These are phyloP conservation scores for Pseudovirgaria hyperparasitica DNA, from an alignment of 2,329 filamentous ascomycete genomes.

Conservation along the genomic window DNA sequence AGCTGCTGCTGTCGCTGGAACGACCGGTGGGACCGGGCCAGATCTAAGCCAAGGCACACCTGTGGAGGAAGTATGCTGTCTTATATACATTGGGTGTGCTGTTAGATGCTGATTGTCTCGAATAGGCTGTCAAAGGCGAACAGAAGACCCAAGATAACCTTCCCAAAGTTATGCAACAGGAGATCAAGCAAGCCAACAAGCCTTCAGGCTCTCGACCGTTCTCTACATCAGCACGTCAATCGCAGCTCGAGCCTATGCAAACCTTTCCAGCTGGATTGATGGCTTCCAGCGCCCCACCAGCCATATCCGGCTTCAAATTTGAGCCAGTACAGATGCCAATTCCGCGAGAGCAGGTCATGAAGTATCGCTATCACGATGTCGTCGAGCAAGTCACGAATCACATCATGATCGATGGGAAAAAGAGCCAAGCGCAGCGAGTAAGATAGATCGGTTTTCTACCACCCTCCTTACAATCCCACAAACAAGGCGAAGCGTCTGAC, in stretches of 20 bases:
- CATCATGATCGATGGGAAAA: constrained; percentile 84
- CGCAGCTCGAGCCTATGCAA: background rate
- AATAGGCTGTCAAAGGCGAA: constrained; percentile 51
- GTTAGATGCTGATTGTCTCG: background rate
- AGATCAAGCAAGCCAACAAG: constrained; percentile 32
- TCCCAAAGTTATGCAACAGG: constrained; percentile 53
- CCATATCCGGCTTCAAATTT: constrained; percentile 57
- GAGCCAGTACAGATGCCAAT: constrained; percentile 56
- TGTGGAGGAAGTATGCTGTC: constrained; percentile 44
- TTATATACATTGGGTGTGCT: background rate
- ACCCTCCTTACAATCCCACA: background rate
- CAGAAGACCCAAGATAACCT: constrained; percentile 48
- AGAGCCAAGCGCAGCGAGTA: constrained; percentile 81
- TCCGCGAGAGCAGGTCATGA: constrained; percentile 50
- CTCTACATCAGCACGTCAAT: constrained; percentile 35
- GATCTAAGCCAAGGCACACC: constrained; percentile 54
- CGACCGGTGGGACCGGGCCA: constrained; percentile 44
- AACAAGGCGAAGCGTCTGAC: constrained; percentile 1
- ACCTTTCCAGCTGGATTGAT: constrained; percentile 16
- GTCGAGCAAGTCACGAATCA: constrained; percentile 80
- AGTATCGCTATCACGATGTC: constrained; percentile 74
- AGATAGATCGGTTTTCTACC: constrained; percentile 14
- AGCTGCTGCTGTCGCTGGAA: constrained; percentile 45
- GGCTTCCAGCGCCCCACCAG: constrained; percentile 9
- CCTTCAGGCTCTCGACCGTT: constrained; percentile 40